Evolutionary conservation across 129 eudicot species (phyloP).

Genomic region (Solidago caesia): DNA sequence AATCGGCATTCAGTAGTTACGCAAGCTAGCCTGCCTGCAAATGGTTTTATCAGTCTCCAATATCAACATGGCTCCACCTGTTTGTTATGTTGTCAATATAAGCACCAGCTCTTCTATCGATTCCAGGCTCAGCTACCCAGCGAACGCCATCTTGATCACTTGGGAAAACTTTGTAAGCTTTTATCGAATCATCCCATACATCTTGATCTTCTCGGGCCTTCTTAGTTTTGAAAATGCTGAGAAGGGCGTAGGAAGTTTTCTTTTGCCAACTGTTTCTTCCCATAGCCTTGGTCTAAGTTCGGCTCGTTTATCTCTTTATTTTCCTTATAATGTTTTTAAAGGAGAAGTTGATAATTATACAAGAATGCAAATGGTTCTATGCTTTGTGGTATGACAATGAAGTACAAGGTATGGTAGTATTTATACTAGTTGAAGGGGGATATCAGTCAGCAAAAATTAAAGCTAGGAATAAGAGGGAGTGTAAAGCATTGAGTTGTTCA

Average conservation of each 20-base stretch:
- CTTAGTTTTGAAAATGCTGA: constrained; percentile 1
- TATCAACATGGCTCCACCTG: too few relatives aligned
- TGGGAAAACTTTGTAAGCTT: too few relatives aligned
- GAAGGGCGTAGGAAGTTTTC: not conserved
- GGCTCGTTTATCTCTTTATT: not conserved
- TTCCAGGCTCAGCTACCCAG: too few relatives aligned
- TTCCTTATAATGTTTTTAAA: not conserved
- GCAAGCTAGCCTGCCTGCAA: too few relatives aligned
- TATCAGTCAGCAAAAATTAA: not conserved
- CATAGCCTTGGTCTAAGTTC: not conserved
- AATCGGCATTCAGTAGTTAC: not conserved
- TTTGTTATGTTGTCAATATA: too few relatives aligned
- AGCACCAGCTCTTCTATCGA: too few relatives aligned
- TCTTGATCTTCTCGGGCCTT: not conserved
- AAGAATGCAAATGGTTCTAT: not conserved
- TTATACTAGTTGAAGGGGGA: not conserved
- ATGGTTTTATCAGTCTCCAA: too few relatives aligned
- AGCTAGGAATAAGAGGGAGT: not conserved
- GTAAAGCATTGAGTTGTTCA: not conserved
- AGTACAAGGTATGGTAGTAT: not conserved
- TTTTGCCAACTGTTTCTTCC: constrained; percentile 4
- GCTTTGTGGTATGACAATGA: not conserved
- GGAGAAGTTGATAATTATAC: not conserved
- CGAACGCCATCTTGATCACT: too few relatives aligned
- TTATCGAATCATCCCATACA: not conserved